Evolutionary conservation across 805 yeast genomes (phyloP), one percentile per base, ranked within the genome.

Genomic region (Saturnispora galanensis): DNA sequence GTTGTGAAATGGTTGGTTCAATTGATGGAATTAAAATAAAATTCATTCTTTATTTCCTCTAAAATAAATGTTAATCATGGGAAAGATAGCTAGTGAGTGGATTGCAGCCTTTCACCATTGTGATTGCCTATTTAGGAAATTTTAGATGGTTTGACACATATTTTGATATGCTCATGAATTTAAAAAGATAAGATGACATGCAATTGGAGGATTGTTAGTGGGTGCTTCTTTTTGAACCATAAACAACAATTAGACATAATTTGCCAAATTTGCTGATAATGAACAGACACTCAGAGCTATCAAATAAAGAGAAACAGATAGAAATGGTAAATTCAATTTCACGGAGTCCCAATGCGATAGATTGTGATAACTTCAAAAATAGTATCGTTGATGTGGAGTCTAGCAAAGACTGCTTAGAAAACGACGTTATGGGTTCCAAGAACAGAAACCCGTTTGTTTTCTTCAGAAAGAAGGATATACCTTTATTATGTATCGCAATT

Each of bases 401-500:
- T 17, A 38, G 21, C 9, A 33, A 32, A 30, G 26, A 13, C 2
- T 11, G 10, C n/a, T n/a, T 13, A 12, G 17, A 15, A 5, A 21
- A 39, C 13, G 31, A 31, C 12, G 33, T 17, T 12, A 12, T 21
- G 3, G 45, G 31, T 9, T n/a, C 45, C 8, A 31, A 13, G n/a
- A 16, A 45, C 41, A 44, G 32, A 33, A 51, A 47, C 13, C 47
- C 59, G 8, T 58, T 58, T 26, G 47, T 53, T 51, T 66, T 66
- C 42, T 36, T 59, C 16, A 32, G 44, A 9, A 47, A 16, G 21
- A 30, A 39, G 9, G 72, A 68, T 46, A 13, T 44, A 0, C 44
- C 49, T 4, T 30, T 62, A 5, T 17, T 57, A 1, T 15, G 50
- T 0, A 30, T 49, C 4, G 66, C 56, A 5, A 1, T 50, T 1